Conservation (phyloP, 2,329 filamentous ascomycete species). For the Xylariaceae sp. region DNA sequence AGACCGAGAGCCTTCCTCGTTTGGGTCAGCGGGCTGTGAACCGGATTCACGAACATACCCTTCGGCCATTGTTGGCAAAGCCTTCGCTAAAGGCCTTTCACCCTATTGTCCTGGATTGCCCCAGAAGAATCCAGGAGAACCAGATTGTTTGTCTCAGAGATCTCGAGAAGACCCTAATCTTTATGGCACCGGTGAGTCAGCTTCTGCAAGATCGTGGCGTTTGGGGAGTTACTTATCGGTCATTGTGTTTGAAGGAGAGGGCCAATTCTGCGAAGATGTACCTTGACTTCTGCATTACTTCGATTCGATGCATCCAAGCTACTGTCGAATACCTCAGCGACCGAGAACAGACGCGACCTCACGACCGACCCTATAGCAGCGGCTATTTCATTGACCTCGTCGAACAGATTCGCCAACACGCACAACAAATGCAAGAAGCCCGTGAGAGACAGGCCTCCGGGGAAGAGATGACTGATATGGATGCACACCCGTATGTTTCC, state of each 20-base stretch:
- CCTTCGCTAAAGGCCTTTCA: constrained; percentile 74
- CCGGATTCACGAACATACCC: constrained; percentile 74
- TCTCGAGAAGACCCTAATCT: constrained; percentile 88
- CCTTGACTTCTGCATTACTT: constrained; percentile 84
- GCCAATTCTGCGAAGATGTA: constrained; percentile 68
- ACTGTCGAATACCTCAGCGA: constrained; percentile 83
- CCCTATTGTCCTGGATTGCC: constrained; percentile 72
- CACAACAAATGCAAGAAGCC: constrained; percentile 72
- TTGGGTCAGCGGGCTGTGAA: constrained; percentile 68
- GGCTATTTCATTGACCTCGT: constrained; percentile 96
- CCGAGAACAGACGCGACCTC: constrained; percentile 76
- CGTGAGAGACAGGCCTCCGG: constrained; percentile 59
- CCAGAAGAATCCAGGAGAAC: constrained; percentile 73
- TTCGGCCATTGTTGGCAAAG: constrained; percentile 74
- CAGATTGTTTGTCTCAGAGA: constrained; percentile 89
- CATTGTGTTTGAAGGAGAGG: constrained; percentile 71
- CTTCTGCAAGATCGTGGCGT: constrained; percentile 47
- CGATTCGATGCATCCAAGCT: constrained; percentile 84
- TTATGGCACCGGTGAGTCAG: constrained; percentile 88
- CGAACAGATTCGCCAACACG: constrained; percentile 89
- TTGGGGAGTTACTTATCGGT: constrained; percentile 65
- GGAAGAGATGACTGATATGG: constrained; percentile 52
- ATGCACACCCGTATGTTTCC: constrained; percentile 52
- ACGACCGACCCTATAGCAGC: constrained; percentile 88
- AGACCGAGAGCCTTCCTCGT: constrained; percentile 49